phyloP scores from a whole-genome alignment of 108 stramenopile species.

The Schizochytrium sp. region DNA sequence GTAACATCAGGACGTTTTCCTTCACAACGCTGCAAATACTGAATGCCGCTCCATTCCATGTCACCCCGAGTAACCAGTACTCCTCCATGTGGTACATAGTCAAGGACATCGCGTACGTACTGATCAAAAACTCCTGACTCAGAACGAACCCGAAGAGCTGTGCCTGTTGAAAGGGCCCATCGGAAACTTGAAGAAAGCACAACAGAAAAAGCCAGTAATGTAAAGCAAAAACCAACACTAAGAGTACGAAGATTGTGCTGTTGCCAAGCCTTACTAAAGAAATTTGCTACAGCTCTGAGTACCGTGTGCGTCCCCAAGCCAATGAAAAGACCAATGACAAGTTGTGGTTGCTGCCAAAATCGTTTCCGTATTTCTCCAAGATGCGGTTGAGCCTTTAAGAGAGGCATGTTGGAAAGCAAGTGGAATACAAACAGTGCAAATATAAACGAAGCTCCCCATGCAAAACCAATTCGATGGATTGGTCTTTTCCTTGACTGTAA shows the following conservation, averaged over 20 bases:
- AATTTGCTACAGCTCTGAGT: background rate
- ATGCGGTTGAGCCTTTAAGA: constrained; percentile 70
- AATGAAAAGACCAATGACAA: constrained; percentile 71
- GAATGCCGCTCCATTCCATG: constrained; percentile 83
- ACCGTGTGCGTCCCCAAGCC: constrained; percentile 69
- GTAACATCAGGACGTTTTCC: constrained; percentile 76
- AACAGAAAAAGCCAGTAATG: background rate
- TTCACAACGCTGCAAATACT: constrained; percentile 85
- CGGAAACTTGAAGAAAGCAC: background rate
- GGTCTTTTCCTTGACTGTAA: constrained; percentile 60
- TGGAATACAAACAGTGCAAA: constrained; percentile 82
- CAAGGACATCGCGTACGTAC: constrained; percentile 64
- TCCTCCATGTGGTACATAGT: constrained; percentile 73
- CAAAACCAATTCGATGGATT: constrained; percentile 63
- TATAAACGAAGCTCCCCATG: constrained; percentile 36
- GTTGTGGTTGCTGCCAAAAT: constrained; percentile 86
- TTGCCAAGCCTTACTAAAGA: background rate
- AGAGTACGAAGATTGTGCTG: background rate
- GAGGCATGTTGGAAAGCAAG: constrained; percentile 79
- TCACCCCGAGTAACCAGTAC: constrained; percentile 83
- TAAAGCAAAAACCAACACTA: background rate
- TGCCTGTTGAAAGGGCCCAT: background rate
- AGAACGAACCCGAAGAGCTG: background rate
- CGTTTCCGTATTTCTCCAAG: constrained; percentile 82
- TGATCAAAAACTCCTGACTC: background rate